phyloP scores from a whole-genome alignment of 2,329 filamentous ascomycete species.

The Aureobasidium melanogenum region DNA sequence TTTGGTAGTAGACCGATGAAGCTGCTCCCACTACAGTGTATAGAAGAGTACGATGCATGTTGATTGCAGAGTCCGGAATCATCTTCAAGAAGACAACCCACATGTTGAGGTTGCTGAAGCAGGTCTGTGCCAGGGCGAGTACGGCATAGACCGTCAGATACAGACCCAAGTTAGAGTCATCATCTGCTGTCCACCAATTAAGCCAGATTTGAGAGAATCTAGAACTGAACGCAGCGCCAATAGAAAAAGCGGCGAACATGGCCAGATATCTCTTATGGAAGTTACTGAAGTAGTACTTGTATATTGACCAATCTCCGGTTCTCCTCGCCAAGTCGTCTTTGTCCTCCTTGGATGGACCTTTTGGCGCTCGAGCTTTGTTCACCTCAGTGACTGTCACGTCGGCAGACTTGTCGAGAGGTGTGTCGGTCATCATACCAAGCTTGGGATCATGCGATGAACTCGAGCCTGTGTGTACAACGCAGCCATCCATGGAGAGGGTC shows the following conservation, averaged over 20 bases:
- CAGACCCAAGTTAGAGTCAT: conserved; percentile 26
- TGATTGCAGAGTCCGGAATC: conserved; percentile 16
- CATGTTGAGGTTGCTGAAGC: neutral
- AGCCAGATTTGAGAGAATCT: neutral
- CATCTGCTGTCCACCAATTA: conserved; percentile 20
- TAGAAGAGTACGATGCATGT: conserved; percentile 23
- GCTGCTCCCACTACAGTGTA: conserved; percentile 15
- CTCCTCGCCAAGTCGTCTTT: neutral
- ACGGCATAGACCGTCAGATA: neutral
- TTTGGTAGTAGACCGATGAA: conserved; percentile 32
- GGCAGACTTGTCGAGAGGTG: neutral
- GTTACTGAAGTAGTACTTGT: neutral
- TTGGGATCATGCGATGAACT: neutral
- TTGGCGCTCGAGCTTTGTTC: neutral
- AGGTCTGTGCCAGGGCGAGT: neutral
- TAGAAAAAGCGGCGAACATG: neutral
- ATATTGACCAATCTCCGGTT: neutral
- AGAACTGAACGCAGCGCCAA: neutral
- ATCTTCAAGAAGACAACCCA: conserved; percentile 8
- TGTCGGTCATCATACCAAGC: neutral
- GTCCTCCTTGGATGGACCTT: neutral
- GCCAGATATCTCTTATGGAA: neutral
- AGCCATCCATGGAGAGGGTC: neutral
- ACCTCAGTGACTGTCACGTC: neutral
- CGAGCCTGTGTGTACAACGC: neutral